Evolutionary conservation across 2,329 filamentous ascomycete genomes (phyloP).

Genomic region (Aspergillus aculeatus): DNA sequence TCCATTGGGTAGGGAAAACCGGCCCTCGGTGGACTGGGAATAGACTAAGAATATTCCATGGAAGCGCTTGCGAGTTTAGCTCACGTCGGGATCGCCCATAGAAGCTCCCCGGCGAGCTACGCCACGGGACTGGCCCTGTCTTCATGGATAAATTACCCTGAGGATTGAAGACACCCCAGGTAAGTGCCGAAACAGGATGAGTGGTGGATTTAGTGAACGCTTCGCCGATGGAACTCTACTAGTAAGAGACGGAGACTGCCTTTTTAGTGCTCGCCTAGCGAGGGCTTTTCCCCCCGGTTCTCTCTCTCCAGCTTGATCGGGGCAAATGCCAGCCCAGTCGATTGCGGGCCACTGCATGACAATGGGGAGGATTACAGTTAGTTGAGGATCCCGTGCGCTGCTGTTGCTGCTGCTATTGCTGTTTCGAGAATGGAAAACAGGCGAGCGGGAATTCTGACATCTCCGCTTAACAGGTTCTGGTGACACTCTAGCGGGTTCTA

Average conservation of each 20-base stretch:
- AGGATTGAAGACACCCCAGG: not conserved
- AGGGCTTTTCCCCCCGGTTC: not conserved
- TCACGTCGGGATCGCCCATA: constrained; percentile 16
- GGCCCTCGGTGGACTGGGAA: constrained; percentile 11
- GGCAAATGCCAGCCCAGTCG: not conserved
- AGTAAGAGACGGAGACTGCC: not conserved
- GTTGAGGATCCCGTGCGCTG: not conserved
- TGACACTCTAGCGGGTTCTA: constrained; percentile 35
- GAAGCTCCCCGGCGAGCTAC: constrained; percentile 10
- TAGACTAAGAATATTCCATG: constrained; percentile 23
- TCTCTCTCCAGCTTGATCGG: not conserved
- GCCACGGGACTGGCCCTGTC: constrained; percentile 13
- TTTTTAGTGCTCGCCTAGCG: not conserved
- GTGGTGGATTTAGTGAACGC: not conserved
- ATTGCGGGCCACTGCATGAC: not conserved
- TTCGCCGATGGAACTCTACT: not conserved
- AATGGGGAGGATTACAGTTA: not conserved
- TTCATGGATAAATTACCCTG: not conserved
- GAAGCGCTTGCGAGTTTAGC: constrained; percentile 13
- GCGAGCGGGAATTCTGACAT: constrained; percentile 22
- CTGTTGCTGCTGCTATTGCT: not conserved
- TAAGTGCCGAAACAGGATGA: constrained; percentile 1
- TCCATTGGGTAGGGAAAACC: not conserved
- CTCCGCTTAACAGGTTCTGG: constrained; percentile 28
- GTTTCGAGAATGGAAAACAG: not conserved